Percentiles rank a stretch among this genome's conserved stretches.
Evolutionary conservation across 805 yeast genomes (phyloP).

Genomic region (Maudiozyma serrabonitensis): DNA sequence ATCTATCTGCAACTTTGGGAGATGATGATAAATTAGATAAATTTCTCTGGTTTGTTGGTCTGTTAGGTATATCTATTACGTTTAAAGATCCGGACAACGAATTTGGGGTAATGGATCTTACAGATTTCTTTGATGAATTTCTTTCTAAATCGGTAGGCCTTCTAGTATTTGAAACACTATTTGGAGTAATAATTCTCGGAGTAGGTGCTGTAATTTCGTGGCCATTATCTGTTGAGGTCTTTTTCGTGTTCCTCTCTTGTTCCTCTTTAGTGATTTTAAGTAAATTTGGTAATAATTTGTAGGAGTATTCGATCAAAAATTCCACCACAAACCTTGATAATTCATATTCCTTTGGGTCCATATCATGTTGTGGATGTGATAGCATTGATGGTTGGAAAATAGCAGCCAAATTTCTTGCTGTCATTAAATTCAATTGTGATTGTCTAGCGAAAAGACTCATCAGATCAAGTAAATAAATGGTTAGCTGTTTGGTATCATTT

Average conservation of each 20-base stretch:
- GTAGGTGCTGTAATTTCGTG: neutral
- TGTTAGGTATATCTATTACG: slow-evolving; percentile 6
- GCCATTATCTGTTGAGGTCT: neutral
- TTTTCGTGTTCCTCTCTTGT: slow-evolving; percentile 6
- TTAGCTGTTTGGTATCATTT: slow-evolving; percentile 64
- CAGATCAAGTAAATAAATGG: slow-evolving; percentile 79
- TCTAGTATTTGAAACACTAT: neutral
- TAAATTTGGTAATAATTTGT: slow-evolving; percentile 57
- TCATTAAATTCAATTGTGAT: slow-evolving; percentile 75
- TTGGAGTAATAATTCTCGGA: neutral
- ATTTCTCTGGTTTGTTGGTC: neutral
- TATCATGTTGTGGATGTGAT: slow-evolving; percentile 86
- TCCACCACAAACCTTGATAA: slow-evolving; percentile 79
- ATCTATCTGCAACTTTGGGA: slow-evolving; percentile 1
- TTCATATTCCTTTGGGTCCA: slow-evolving; percentile 87
- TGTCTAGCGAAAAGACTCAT: slow-evolving; percentile 76
- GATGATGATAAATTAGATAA: slow-evolving; percentile 1
- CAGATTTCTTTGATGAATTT: neutral
- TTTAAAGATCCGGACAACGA: neutral
- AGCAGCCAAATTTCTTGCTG: slow-evolving; percentile 87
- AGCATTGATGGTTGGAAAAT: slow-evolving; percentile 94
- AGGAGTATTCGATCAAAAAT: slow-evolving; percentile 78
- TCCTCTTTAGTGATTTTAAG: slow-evolving; percentile 27
- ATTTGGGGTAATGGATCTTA: neutral
- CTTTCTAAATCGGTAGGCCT: neutral